phyloP scores from a whole-genome alignment of 2,329 filamentous ascomycete genomes.

The Nemania bipapillata region DNA sequence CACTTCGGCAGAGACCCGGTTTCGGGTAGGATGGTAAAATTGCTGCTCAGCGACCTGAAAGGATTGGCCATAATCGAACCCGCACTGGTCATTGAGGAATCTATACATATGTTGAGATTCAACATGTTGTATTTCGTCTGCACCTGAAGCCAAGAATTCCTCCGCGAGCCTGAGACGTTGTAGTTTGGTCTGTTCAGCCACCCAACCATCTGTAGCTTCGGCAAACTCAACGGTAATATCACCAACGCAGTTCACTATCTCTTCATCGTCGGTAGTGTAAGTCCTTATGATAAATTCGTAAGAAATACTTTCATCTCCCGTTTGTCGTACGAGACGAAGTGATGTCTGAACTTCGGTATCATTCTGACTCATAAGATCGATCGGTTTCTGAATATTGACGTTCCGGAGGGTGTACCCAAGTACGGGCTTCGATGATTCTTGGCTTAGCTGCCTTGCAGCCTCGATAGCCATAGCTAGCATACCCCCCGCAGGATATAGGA shows the following conservation, averaged over 20 bases:
- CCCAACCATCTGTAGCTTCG: slow-evolving; percentile 11
- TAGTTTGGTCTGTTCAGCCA: background rate
- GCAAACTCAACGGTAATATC: slow-evolving; percentile 18
- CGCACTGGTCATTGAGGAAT: slow-evolving; percentile 11
- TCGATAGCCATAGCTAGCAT: slow-evolving; percentile 52
- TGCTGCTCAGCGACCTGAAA: no score
- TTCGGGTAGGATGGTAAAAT: background rate
- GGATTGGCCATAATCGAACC: slow-evolving; percentile 26
- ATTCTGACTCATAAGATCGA: slow-evolving; percentile 3
- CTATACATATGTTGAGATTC: slow-evolving; percentile 19
- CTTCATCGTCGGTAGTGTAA: background rate
- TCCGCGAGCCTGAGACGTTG: background rate
- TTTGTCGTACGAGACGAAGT: background rate
- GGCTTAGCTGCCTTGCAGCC: slow-evolving; percentile 38
- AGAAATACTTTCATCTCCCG: background rate
- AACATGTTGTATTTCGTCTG: background rate
- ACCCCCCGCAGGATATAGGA: slow-evolving; percentile 49
- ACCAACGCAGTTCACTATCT: slow-evolving; percentile 30
- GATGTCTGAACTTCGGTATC: slow-evolving; percentile 35
- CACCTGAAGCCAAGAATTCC: background rate
- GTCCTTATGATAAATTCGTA: slow-evolving; percentile 30
- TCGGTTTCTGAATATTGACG: slow-evolving; percentile 24
- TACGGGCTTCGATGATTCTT: background rate
- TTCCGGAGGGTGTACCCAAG: slow-evolving; percentile 25
- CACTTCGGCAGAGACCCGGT: slow-evolving; percentile 1